phyloP scores from a whole-genome alignment of 2,329 filamentous ascomycete genomes.

The Hymenoscyphus fraxineus region DNA sequence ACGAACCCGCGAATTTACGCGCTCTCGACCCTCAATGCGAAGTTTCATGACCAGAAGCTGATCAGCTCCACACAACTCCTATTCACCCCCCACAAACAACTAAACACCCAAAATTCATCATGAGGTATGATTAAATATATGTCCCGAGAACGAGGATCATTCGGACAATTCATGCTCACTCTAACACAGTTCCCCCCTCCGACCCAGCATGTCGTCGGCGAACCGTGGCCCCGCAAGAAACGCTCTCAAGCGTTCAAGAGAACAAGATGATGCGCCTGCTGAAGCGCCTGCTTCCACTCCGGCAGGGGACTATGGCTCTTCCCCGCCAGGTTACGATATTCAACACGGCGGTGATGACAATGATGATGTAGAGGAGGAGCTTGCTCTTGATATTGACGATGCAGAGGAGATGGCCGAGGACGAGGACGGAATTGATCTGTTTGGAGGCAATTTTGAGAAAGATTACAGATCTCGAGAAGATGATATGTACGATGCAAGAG shows the following conservation, averaged over 20 bases:
- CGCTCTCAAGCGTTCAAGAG: constrained; percentile 60
- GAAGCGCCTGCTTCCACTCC: constrained; percentile 53
- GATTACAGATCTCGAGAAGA: constrained; percentile 67
- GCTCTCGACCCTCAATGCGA: constrained; percentile 9
- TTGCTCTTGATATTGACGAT: constrained; percentile 71
- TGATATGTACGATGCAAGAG: constrained; percentile 66
- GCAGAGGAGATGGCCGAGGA: constrained; percentile 80
- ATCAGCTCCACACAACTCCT: background rate
- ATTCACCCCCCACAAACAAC: background rate
- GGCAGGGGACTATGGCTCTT: constrained; percentile 53
- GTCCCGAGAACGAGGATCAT: constrained; percentile 10
- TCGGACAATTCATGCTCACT: background rate
- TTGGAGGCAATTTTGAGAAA: constrained; percentile 67
- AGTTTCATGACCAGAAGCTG: constrained; percentile 5
- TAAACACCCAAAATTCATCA: constrained; percentile 13
- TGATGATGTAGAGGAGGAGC: constrained; percentile 69
- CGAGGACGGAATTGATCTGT: constrained; percentile 74
- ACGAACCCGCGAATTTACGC: constrained; percentile 12
- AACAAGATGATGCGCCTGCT: constrained; percentile 59
- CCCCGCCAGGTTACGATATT: constrained; percentile 58
- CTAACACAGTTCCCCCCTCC: constrained; percentile 69
- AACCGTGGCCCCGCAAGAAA: constrained; percentile 64
- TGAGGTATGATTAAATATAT: constrained; percentile 34
- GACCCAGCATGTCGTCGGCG: constrained; percentile 74
- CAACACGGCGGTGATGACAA: constrained; percentile 62